Evolutionary conservation across 345 rosid species (phyloP).

Genomic region (Salix purpurea): DNA sequence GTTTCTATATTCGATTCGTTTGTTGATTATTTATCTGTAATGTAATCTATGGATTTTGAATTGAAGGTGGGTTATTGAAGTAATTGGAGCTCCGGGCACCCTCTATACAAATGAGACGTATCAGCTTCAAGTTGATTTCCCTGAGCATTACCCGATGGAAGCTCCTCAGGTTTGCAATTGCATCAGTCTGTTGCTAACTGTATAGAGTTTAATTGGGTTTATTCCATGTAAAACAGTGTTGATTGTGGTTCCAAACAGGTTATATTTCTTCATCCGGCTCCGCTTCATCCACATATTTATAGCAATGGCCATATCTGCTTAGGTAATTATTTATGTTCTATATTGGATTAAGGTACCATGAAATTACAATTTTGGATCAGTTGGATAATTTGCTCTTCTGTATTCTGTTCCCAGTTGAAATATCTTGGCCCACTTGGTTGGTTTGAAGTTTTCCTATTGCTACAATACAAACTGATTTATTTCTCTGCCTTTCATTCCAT

Average conservation of each 20-base stretch:
- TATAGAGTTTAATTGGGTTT: background rate
- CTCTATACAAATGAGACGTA: constrained; percentile 77
- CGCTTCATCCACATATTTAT: constrained; percentile 90
- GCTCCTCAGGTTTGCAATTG: constrained; percentile 71
- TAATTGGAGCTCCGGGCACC: constrained; percentile 82
- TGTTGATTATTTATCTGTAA: background rate
- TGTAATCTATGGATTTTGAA: background rate
- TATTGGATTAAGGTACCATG: background rate
- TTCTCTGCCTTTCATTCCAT: constrained; percentile 10
- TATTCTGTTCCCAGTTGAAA: background rate
- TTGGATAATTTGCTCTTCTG: background rate
- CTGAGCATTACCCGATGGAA: constrained; percentile 98
- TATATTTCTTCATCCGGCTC: constrained; percentile 82
- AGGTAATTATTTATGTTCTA: constrained; percentile 41
- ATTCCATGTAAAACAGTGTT: background rate
- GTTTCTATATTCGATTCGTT: background rate
- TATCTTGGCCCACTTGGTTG: constrained; percentile 12
- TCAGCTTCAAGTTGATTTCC: constrained; percentile 98
- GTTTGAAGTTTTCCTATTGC: background rate
- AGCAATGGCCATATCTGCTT: constrained; percentile 98
- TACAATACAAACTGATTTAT: background rate
- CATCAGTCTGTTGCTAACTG: background rate
- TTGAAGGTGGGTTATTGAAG: constrained; percentile 84
- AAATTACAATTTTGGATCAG: background rate
- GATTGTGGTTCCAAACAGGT: constrained; percentile 45